Percentiles rank a stretch among this genome's conserved stretches.
phyloP scores from a whole-genome alignment of 768 basidiomycete genomes.

The Lactarius tabidus region DNA sequence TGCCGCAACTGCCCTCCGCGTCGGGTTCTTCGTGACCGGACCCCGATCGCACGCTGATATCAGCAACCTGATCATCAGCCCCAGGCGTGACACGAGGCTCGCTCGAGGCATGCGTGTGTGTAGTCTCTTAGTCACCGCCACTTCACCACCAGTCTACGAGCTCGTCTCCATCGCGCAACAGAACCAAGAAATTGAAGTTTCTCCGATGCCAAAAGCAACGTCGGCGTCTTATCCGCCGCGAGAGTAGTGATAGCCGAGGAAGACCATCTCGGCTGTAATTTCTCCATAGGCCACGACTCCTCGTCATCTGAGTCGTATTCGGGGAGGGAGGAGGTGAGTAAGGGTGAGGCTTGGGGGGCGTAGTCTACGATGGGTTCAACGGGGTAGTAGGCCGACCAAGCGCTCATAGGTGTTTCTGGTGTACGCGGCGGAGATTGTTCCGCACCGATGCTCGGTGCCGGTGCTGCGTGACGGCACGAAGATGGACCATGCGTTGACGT shows the following conservation, averaged over 20 bases:
- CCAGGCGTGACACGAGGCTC: background rate
- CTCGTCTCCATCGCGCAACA: constrained; percentile 16
- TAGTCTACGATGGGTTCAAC: constrained; percentile 5
- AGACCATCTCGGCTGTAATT: too few relatives aligned
- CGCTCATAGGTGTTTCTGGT: constrained; percentile 13
- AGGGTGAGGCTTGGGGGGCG: background rate
- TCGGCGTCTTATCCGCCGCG: too few relatives aligned
- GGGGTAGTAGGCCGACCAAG: constrained; percentile 9
- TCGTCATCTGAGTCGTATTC: too few relatives aligned
- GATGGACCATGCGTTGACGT: constrained; percentile 20
- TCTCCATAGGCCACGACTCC: too few relatives aligned
- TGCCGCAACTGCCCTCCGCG: constrained; percentile 46
- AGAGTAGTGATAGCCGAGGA: too few relatives aligned
- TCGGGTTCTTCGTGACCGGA: constrained; percentile 39
- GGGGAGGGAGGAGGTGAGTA: too few relatives aligned
- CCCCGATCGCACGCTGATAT: constrained; percentile 27
- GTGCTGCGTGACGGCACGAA: constrained; percentile 2
- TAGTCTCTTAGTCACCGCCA: background rate
- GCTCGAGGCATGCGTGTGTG: constrained; percentile 8
- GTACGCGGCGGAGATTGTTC: constrained; percentile 20
- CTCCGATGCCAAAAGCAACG: constrained; percentile 25
- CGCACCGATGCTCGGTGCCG: constrained; percentile 29
- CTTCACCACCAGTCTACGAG: background rate
- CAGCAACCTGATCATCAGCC: background rate
- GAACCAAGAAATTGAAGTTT: constrained; percentile 30